These are phyloP conservation scores for Leishmania guyanensis DNA, from an alignment of 208 protist species.

Conservation along the genomic window DNA sequence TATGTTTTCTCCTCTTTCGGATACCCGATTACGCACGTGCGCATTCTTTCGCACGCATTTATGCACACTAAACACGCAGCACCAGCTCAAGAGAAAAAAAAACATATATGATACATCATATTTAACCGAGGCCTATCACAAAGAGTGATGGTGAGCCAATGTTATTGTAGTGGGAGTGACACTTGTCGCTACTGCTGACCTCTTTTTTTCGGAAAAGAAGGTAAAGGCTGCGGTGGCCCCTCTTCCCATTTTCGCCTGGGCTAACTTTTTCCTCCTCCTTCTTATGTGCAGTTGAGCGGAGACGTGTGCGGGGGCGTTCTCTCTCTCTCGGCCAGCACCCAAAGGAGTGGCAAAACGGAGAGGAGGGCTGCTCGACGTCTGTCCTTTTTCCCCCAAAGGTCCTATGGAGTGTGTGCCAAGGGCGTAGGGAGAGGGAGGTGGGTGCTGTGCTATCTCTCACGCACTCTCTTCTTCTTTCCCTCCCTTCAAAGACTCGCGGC, in stretches of 20 bases:
- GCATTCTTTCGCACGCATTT: not conserved
- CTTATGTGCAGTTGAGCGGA: not conserved
- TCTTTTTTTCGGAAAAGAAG: not conserved
- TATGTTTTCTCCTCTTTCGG: constrained; percentile 18
- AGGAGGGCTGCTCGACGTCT: not conserved
- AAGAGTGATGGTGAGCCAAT: not conserved
- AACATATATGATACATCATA: not conserved
- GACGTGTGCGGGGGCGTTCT: not conserved
- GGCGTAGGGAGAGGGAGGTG: not conserved
- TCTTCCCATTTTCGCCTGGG: not conserved
- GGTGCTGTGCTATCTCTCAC: not conserved
- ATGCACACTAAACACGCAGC: not conserved
- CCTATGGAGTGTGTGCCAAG: not conserved
- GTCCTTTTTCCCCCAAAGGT: not conserved
- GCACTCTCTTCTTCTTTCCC: not conserved
- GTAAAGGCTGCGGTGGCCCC: not conserved
- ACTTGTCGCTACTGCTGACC: not conserved
- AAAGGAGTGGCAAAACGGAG: not conserved
- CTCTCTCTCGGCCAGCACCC: not conserved
- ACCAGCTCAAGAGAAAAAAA: not conserved
- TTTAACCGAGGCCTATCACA: not conserved
- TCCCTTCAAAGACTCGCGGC: not conserved
- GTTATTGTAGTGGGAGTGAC: not conserved
- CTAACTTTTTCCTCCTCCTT: not conserved
- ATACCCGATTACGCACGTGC: not conserved